Percentiles rank a stretch among this genome's conserved stretches.
These are phyloP conservation scores for Mortierella antarctica DNA, from an alignment of 192 early-diverging fungal genomes.

Conservation along the genomic window DNA sequence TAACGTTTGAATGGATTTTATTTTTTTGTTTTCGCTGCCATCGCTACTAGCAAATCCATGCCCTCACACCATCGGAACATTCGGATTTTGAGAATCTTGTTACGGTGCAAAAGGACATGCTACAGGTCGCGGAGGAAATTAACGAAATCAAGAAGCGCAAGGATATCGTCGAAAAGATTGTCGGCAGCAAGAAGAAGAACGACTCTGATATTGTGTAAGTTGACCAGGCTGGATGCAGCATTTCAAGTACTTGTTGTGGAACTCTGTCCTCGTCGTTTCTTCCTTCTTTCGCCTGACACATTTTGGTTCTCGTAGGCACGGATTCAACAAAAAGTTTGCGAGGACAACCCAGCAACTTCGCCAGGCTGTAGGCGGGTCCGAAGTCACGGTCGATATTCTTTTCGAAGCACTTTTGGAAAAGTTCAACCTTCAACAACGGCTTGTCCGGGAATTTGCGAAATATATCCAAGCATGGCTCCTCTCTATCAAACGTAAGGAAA, in stretches of 20 bases:
- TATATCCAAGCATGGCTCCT: slow-evolving; percentile 60
- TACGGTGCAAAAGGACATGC: slow-evolving; percentile 60
- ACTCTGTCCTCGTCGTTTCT: not conserved
- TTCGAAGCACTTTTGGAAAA: slow-evolving; percentile 68
- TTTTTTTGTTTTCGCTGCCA: not conserved
- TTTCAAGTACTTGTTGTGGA: too few relatives aligned
- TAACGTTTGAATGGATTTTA: slow-evolving; percentile 1
- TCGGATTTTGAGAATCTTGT: slow-evolving; percentile 68
- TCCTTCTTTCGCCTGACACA: not conserved
- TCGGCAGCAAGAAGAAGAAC: slow-evolving; percentile 72
- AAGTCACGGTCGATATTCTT: slow-evolving; percentile 65
- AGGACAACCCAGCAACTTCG: slow-evolving; percentile 72
- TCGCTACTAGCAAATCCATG: slow-evolving; percentile 59
- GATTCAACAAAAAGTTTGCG: slow-evolving; percentile 77
- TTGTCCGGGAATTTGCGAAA: slow-evolving; percentile 60
- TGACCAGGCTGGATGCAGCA: not conserved
- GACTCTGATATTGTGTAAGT: slow-evolving; percentile 73
- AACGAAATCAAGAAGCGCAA: slow-evolving; percentile 90
- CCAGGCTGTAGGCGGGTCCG: slow-evolving; percentile 71
- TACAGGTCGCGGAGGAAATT: slow-evolving; percentile 81
- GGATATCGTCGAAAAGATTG: slow-evolving; percentile 87
- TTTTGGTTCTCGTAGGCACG: slow-evolving; percentile 63
- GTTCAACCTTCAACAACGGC: slow-evolving; percentile 65
- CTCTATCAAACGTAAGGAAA: slow-evolving; percentile 54
- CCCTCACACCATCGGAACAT: slow-evolving; percentile 65